A percentile compares a stretch with the other conserved stretches of the same genome.
phyloP scores from a whole-genome alignment of 345 rosid genomes.

The Theobroma cacao region DNA sequence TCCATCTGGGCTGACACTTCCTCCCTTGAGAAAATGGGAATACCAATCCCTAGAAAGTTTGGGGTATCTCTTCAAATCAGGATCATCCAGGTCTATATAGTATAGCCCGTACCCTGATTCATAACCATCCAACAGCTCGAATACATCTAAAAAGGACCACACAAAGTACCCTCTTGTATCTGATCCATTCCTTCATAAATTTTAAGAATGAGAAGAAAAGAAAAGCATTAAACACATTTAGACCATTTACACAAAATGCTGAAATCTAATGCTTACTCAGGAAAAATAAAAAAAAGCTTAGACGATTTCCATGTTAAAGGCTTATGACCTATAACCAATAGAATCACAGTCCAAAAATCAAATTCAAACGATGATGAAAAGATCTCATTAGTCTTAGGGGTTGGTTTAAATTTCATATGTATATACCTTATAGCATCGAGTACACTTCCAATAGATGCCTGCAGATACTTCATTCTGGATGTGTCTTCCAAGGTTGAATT shows the following conservation, averaged over 20 bases:
- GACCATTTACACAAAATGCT: no score
- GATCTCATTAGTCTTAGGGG: background rate
- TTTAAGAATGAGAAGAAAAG: no score
- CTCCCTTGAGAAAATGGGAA: slow-evolving; percentile 41
- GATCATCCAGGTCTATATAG: slow-evolving; percentile 45
- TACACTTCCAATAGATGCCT: slow-evolving; percentile 32
- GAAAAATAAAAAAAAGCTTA: no score
- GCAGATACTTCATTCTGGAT: slow-evolving; percentile 29
- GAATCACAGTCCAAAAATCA: no score
- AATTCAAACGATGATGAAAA: background rate
- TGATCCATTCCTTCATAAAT: no score
- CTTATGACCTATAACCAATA: no score
- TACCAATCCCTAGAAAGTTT: slow-evolving; percentile 51
- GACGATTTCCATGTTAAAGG: no score
- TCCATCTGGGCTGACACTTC: background rate
- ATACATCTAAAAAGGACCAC: slow-evolving; percentile 50
- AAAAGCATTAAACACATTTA: no score
- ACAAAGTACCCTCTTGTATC: no score
- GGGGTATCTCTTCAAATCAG: slow-evolving; percentile 34
- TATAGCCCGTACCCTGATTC: slow-evolving; percentile 29
- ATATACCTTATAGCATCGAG: slow-evolving; percentile 41
- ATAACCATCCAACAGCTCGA: slow-evolving; percentile 36
- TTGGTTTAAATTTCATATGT: background rate
- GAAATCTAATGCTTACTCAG: no score
- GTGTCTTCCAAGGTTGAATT: slow-evolving; percentile 35